These are phyloP conservation scores for Saccharomycopsis microspora DNA, from an alignment of 805 yeast genomes.

Conservation along the genomic window DNA sequence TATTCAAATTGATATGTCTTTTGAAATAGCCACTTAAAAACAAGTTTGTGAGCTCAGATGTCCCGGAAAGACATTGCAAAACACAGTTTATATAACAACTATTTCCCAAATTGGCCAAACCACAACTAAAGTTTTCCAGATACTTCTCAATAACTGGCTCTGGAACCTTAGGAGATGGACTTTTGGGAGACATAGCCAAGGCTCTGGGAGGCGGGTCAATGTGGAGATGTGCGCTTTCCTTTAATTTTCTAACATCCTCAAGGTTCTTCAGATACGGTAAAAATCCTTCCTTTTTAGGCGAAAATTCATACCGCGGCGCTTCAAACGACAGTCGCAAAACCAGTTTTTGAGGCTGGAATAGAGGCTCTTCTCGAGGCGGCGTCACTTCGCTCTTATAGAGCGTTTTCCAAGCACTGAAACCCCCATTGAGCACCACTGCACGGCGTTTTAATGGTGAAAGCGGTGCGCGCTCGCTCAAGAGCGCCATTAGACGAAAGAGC, in stretches of 20 bases:
- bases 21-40: constrained; percentile 52
- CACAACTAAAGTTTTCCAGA: constrained; percentile 39
- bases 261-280: no score
- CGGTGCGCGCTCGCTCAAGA: constrained; percentile 28
- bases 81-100: constrained; percentile 90
- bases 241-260: no score
- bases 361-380: no score
- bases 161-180: neutral
- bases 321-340: no score
- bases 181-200: neutral
- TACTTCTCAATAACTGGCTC: neutral
- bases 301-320: no score
- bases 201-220: neutral
- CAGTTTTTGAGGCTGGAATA: no score
- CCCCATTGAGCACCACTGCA: constrained; percentile 43
- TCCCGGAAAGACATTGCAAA: constrained; percentile 75
- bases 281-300: no score
- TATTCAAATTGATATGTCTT: constrained; percentile 58
- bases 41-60: constrained; percentile 50
- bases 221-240: constrained; percentile 1
- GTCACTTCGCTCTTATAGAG: constrained; percentile 11
- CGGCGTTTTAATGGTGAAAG: constrained; percentile 27
- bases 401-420: constrained; percentile 34
- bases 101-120: constrained; percentile 74
- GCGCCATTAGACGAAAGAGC: constrained; percentile 24